phyloP scores from a whole-genome alignment of 345 rosid genomes.

The Linum usitatissimum region DNA sequence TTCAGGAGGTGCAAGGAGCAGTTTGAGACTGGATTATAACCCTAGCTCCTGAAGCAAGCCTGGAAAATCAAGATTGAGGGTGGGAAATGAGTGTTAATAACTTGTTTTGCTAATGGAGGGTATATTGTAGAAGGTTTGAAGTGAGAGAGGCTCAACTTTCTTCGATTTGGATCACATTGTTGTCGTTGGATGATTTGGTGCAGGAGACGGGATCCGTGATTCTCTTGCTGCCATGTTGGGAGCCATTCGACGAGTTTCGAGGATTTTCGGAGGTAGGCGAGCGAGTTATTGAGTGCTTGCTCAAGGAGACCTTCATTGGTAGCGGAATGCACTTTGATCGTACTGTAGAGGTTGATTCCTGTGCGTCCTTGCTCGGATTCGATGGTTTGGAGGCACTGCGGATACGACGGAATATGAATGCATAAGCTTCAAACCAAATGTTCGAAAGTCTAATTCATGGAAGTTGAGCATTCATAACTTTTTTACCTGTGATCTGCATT shows the following conservation, averaged over 20 bases:
- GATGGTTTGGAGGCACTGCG: constrained; percentile 47
- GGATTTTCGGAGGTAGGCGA: constrained; percentile 59
- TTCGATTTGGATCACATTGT: constrained; percentile 65
- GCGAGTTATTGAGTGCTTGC: constrained; percentile 65
- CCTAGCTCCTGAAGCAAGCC: constrained; percentile 99
- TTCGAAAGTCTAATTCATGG: neutral
- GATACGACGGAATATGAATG: constrained; percentile 7
- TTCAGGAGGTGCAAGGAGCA: constrained; percentile 24
- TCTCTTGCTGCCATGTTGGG: constrained; percentile 46
- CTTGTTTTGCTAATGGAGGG: neutral
- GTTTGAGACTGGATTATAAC: constrained; percentile 71
- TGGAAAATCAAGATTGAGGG: constrained; percentile 21
- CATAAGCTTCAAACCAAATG: constrained; percentile 2
- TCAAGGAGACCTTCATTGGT: constrained; percentile 48
- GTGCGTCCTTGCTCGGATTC: constrained; percentile 37
- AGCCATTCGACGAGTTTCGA: constrained; percentile 43
- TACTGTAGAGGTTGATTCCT: constrained; percentile 32
- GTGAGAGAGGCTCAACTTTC: constrained; percentile 63
- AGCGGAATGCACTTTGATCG: constrained; percentile 49
- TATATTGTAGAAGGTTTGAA: constrained; percentile 1
- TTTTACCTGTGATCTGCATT: constrained; percentile 73
- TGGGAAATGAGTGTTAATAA: neutral
- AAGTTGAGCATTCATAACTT: neutral
- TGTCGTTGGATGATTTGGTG: constrained; percentile 36
- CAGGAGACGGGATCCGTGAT: constrained; percentile 30